These are phyloP conservation scores for Mimosa pudica DNA, from an alignment of 306 rosid genomes.

Conservation along the genomic window DNA sequence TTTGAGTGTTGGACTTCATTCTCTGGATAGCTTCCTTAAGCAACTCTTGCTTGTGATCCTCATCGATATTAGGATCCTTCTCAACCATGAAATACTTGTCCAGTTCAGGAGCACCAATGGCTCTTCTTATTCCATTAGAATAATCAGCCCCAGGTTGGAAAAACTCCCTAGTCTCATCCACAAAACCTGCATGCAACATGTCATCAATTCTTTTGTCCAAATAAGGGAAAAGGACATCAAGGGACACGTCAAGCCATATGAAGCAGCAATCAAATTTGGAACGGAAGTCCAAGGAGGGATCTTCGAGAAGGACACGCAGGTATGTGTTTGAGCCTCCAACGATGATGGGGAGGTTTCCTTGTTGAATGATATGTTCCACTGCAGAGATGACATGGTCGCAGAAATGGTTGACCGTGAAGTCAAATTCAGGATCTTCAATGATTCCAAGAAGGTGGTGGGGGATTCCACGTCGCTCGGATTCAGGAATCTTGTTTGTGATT, in stretches of 20 bases:
- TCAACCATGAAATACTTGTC: slow-evolving; percentile 18
- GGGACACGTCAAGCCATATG: slow-evolving; percentile 34
- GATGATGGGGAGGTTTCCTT: too few species aligned
- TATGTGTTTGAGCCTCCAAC: too few species aligned
- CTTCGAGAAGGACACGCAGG: too few species aligned
- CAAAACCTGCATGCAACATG: slow-evolving; percentile 36
- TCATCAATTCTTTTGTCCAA: slow-evolving; percentile 31
- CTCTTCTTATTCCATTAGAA: slow-evolving; percentile 35
- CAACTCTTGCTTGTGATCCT: neutral
- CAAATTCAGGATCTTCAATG: too few species aligned
- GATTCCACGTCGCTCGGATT: too few species aligned
- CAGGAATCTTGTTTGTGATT: too few species aligned
- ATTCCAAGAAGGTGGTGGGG: too few species aligned
- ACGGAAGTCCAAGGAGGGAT: too few species aligned
- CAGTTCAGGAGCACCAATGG: slow-evolving; percentile 43
- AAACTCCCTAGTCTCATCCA: slow-evolving; percentile 18
- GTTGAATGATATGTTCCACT: too few species aligned
- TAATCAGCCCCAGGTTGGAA: slow-evolving; percentile 26
- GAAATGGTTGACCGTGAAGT: too few species aligned
- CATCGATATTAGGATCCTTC: neutral
- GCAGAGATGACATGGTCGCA: too few species aligned
- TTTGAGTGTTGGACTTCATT: slow-evolving; percentile 27
- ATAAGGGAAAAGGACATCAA: slow-evolving; percentile 20
- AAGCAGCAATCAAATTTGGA: slow-evolving; percentile 35
- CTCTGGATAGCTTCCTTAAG: neutral